Evolutionary conservation across 331 rosid species (phyloP).

Genomic region (Ulmus americana): DNA sequence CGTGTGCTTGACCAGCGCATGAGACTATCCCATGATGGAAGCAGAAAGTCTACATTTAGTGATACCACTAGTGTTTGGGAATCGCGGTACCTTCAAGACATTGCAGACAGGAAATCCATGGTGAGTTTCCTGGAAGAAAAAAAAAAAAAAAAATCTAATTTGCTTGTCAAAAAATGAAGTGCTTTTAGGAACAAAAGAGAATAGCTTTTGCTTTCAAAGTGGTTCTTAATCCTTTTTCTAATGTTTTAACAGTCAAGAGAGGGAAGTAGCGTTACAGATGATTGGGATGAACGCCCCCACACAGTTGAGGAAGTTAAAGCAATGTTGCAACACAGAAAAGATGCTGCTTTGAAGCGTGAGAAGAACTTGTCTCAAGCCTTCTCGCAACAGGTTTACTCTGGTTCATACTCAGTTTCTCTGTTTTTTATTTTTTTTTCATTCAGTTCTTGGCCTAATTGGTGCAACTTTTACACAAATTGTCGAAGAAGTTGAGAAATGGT

Average conservation of each 20-base stretch:
- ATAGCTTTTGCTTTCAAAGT: conserved; percentile 13
- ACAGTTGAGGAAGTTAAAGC: conserved; percentile 89
- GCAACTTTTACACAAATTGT: background rate
- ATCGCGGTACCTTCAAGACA: conserved; percentile 66
- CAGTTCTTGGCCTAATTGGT: conserved; percentile 18
- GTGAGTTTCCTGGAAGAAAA: conserved; percentile 36
- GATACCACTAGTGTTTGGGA: conserved; percentile 62
- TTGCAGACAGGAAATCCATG: conserved; percentile 69
- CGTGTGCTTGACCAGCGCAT: conserved; percentile 77
- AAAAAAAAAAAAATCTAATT: background rate
- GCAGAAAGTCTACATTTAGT: conserved; percentile 68
- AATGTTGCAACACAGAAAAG: conserved; percentile 75
- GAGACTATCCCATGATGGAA: conserved; percentile 69
- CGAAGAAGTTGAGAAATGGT: conserved; percentile 50
- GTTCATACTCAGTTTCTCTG: background rate
- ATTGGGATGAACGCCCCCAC: conserved; percentile 90
- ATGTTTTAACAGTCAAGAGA: conserved; percentile 53
- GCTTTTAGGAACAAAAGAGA: background rate
- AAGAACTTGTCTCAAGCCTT: conserved; percentile 65
- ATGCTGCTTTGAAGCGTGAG: conserved; percentile 72
- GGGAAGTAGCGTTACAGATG: conserved; percentile 74
- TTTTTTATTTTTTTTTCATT: background rate
- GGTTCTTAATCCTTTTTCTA: background rate
- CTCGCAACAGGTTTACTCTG: conserved; percentile 66
- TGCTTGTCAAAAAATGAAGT: too few species aligned